Evolutionary conservation across 1,284 basidiomycete species (phyloP).

Genomic region (Lentinus polychrous): DNA sequence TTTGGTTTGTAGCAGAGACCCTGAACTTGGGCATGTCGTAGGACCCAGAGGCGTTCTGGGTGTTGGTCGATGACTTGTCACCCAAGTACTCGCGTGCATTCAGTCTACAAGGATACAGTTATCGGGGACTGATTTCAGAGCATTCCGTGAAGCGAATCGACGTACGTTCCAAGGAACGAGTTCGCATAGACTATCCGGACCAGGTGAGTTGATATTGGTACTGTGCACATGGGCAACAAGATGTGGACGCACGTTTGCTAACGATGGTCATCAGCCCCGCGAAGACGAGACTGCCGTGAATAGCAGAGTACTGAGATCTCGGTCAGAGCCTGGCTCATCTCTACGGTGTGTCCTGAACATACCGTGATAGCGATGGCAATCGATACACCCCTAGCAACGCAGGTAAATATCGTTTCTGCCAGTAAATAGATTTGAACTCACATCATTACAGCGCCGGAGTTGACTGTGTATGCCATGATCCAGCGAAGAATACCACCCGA

Average conservation of each 20-base stretch:
- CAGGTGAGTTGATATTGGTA: background rate
- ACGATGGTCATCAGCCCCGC: constrained; percentile 1
- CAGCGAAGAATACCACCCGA: background rate
- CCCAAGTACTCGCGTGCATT: background rate
- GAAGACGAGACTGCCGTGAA: constrained; percentile 1
- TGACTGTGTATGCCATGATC: constrained; percentile 4
- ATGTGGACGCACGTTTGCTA: constrained; percentile 1
- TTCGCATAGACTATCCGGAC: constrained; percentile 4
- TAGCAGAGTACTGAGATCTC: background rate
- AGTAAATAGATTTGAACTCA: background rate
- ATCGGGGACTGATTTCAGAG: background rate
- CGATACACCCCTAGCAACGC: background rate
- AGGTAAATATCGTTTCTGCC: background rate
- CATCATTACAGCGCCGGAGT: constrained; percentile 4
- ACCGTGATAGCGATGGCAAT: constrained; percentile 2
- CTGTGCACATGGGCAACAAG: background rate
- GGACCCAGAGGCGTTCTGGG: background rate
- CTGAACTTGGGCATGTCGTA: background rate
- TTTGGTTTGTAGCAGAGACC: no score
- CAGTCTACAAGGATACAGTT: background rate
- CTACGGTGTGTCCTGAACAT: background rate
- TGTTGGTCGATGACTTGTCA: background rate
- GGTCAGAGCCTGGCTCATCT: background rate
- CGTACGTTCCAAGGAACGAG: constrained; percentile 6
- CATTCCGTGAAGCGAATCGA: background rate